A percentile compares a stretch with the other conserved stretches of the same genome.
Conservation (phyloP, 257 asterid species). For the Capsicum rhomboideum region DNA sequence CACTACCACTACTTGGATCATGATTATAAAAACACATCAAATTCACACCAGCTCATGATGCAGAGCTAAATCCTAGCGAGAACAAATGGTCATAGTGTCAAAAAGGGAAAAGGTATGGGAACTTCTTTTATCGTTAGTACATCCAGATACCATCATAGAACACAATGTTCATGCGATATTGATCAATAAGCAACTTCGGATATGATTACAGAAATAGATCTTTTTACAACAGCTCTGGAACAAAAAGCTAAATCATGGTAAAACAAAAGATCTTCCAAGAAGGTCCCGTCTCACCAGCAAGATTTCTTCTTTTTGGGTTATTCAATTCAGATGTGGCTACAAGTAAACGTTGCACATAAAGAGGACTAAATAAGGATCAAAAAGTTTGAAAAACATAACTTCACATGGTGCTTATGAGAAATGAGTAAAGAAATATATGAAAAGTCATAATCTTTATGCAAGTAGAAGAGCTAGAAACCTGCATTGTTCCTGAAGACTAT, state of each 20-base stretch:
- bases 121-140: background rate
- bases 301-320: background rate
- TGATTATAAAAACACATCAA: background rate
- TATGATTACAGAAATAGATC: background rate
- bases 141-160: background rate
- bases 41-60: background rate
- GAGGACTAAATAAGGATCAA: background rate
- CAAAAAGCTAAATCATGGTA: background rate
- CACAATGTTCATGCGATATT: background rate
- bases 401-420: background rate
- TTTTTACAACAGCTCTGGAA: background rate
- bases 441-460: background rate
- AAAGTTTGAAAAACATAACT: background rate
- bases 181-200: background rate
- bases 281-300: background rate
- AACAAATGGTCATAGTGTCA: background rate
- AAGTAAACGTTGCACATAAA: background rate
- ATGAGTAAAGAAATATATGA: background rate
- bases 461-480: conserved; percentile 3
- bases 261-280: background rate
- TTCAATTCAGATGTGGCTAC: background rate
- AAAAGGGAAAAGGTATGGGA: background rate
- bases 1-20: background rate
- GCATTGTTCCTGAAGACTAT: conserved; percentile 23
- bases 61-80: background rate